A percentile compares a stretch with the other conserved stretches of the same genome.
Evolutionary conservation across 23 red algal species (phyloP).

Genomic region (Gracilaria gracilis): DNA sequence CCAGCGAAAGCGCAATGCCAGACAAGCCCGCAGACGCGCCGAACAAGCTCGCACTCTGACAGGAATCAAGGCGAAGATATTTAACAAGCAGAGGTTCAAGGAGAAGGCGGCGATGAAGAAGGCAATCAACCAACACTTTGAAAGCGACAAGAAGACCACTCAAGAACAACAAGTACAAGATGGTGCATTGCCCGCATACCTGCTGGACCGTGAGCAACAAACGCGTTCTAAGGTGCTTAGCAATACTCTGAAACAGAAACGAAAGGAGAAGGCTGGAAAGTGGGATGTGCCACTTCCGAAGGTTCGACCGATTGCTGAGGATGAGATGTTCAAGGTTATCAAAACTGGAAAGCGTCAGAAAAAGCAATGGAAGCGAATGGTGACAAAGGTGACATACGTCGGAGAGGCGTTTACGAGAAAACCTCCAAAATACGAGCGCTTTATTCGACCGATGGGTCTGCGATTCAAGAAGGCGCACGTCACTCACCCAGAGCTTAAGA

Average conservation of each 20-base stretch:
- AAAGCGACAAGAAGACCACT: conserved; percentile 49
- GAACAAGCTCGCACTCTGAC: conserved; percentile 64
- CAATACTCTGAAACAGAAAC: conserved; percentile 97
- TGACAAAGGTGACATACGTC: conserved; percentile 97
- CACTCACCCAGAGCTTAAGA: conserved; percentile 98
- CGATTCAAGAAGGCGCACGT: conserved; percentile 96
- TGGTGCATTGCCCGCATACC: conserved; percentile 87
- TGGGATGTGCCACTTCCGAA: conserved; percentile 98
- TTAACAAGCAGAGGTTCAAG: conserved; percentile 90
- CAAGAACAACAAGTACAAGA: conserved; percentile 56
- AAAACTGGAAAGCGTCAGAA: conserved; percentile 93
- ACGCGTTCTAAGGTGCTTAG: conserved; percentile 86
- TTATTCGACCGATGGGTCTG: conserved; percentile 97
- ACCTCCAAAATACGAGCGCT: conserved; percentile 98
- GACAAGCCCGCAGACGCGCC: conserved; percentile 67
- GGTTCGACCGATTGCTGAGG: conserved; percentile 93
- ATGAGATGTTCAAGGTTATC: conserved; percentile 98
- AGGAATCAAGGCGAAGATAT: conserved; percentile 96
- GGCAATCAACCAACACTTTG: conserved; percentile 73
- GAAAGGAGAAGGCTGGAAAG: conserved; percentile 99
- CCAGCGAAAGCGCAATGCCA: conserved; percentile 83
- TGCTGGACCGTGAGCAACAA: conserved; percentile 89
- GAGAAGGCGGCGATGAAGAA: conserved; percentile 96
- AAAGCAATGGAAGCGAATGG: conserved; percentile 99
- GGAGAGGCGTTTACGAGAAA: conserved; percentile 95